Conservation (phyloP, 192 early-diverging fungal species). For the Coemansia sp. region DNA sequence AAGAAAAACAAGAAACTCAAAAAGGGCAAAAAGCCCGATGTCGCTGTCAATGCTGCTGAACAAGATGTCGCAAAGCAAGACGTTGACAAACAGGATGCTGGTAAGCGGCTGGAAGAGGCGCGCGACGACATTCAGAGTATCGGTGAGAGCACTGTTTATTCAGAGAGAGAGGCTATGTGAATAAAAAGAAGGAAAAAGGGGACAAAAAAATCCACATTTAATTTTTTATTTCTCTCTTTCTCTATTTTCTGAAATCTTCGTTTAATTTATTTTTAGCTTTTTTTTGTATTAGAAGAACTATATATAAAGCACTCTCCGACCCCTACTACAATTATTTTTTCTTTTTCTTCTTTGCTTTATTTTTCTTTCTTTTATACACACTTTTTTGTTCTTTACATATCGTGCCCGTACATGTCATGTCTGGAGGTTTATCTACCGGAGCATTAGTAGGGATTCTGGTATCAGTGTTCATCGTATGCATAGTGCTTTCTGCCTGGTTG, state of each 20-base stretch:
- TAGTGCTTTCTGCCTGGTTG: not conserved
- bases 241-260: not conserved
- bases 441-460: not conserved
- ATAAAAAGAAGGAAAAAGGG: not conserved
- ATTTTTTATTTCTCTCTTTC: not conserved
- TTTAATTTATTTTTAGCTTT: not conserved
- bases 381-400: not conserved
- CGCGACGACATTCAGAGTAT: not conserved
- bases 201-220: not conserved
- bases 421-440: not conserved
- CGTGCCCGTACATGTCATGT: not conserved
- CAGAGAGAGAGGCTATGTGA: not conserved
- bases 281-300: no score
- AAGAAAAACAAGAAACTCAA: not conserved
- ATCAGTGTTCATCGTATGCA: not conserved
- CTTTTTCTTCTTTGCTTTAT: not conserved
- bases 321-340: not conserved
- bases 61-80: not conserved
- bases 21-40: not conserved
- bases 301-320: no score
- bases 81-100: not conserved
- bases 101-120: not conserved
- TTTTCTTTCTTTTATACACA: not conserved
- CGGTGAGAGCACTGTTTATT: not conserved
- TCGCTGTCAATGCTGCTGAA: no score